phyloP scores from a whole-genome alignment of 225 moss, liverwort and hornwort genomes.

The Physcomitrium patens region DNA sequence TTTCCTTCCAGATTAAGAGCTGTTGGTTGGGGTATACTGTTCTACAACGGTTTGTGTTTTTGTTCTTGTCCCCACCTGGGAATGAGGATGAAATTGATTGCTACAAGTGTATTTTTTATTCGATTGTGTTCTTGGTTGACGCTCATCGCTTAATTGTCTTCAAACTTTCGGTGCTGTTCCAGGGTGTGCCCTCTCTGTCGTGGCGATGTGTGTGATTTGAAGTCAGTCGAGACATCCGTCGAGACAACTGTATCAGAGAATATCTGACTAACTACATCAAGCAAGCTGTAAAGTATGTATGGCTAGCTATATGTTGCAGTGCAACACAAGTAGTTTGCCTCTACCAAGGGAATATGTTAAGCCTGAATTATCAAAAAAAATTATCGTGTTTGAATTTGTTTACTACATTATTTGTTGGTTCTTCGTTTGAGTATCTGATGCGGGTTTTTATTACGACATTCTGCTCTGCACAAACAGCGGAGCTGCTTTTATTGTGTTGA shows the following conservation, averaged over 20 bases:
- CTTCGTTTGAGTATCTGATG: background rate
- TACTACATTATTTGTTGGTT: slow-evolving; percentile 10
- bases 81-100: background rate
- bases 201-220: slow-evolving; percentile 81
- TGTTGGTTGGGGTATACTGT: background rate
- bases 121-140: background rate
- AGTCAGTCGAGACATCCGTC: slow-evolving; percentile 37
- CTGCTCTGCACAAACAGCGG: background rate
- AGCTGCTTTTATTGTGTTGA: background rate
- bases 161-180: slow-evolving; percentile 2
- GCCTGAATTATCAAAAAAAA: background rate
- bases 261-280: slow-evolving; percentile 19
- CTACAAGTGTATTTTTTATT: background rate
- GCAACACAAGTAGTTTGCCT: slow-evolving; percentile 31
- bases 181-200: slow-evolving; percentile 93
- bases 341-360: slow-evolving; percentile 12
- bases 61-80: background rate
- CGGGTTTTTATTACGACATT: background rate
- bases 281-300: slow-evolving; percentile 45
- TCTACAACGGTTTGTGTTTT: background rate
- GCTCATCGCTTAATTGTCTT: background rate
- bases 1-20: background rate
- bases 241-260: slow-evolving; percentile 34
- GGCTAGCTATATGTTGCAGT: slow-evolving; percentile 29
- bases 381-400: slow-evolving; percentile 29